Conservation (phyloP, 2,329 filamentous ascomycete species). For the Penicillium sp. region DNA sequence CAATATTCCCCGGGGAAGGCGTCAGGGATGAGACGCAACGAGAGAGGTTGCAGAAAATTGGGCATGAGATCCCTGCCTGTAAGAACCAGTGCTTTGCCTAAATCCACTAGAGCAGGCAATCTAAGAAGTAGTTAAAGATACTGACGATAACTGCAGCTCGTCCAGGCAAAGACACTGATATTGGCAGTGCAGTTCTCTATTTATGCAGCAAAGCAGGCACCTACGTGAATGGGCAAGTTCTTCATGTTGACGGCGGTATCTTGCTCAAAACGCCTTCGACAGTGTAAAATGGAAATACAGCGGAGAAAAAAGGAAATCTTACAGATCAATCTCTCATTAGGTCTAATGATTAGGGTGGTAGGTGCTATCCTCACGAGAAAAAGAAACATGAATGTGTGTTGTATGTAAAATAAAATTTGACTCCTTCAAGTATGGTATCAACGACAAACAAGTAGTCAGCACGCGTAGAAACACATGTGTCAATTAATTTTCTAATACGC, state of each 20-base stretch:
- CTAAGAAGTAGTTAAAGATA: not conserved
- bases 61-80: conserved; percentile 46
- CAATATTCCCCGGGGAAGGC: conserved; percentile 54
- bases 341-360: conserved; percentile 7
- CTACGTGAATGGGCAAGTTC: conserved; percentile 48
- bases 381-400: not conserved
- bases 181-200: conserved; percentile 56
- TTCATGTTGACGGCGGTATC: conserved; percentile 28
- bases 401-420: conserved; percentile 3
- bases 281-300: not conserved
- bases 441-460: conserved; percentile 3
- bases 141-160: conserved; percentile 16
- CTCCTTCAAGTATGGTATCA: conserved; percentile 7
- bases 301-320: not conserved
- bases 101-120: not conserved
- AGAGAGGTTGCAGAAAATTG: conserved; percentile 51
- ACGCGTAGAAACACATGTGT: conserved; percentile 6
- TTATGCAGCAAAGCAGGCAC: conserved; percentile 39
- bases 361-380: conserved; percentile 5
- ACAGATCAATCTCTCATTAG: conserved; percentile 1
- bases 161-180: conserved; percentile 57
- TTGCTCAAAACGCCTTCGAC: conserved; percentile 13
- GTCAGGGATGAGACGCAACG: conserved; percentile 51
- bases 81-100: conserved; percentile 19
- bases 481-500: conserved; percentile 9